These are phyloP conservation scores for Nothophoma quercina DNA, from an alignment of 2,329 filamentous ascomycete species.

Conservation along the genomic window DNA sequence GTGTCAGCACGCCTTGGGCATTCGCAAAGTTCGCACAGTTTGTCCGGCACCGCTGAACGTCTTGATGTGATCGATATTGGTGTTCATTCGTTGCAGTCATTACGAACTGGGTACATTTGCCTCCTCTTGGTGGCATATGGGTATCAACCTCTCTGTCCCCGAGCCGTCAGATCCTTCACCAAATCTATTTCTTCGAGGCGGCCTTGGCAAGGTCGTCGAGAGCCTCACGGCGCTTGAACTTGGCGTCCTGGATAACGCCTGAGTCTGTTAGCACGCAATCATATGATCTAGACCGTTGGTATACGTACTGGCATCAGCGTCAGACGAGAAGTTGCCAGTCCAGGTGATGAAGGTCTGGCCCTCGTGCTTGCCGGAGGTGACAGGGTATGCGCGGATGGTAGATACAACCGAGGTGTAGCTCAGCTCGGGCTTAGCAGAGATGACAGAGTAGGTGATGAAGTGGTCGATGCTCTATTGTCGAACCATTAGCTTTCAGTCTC, in stretches of 20 bases:
- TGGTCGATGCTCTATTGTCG: slow-evolving; percentile 69
- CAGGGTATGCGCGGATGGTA: slow-evolving; percentile 69
- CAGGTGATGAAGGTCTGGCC: slow-evolving; percentile 73
- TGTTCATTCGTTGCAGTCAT: not conserved
- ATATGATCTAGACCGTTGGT: not conserved
- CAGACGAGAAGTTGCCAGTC: slow-evolving; percentile 73
- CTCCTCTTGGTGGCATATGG: not conserved
- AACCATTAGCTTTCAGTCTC: not conserved
- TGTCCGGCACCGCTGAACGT: no score
- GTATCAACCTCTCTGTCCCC: not conserved
- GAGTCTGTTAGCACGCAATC: slow-evolving; percentile 6
- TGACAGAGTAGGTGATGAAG: slow-evolving; percentile 77
- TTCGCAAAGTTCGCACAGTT: no score
- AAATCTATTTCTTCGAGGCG: slow-evolving; percentile 49
- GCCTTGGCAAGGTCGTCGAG: slow-evolving; percentile 69
- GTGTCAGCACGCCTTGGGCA: no score
- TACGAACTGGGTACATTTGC: not conserved
- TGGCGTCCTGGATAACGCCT: slow-evolving; percentile 77
- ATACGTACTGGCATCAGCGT: slow-evolving; percentile 72
- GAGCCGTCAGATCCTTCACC: not conserved
- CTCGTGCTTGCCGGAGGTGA: slow-evolving; percentile 72
- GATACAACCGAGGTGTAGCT: slow-evolving; percentile 71
- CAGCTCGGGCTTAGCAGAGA: slow-evolving; percentile 70
- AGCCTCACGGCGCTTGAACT: slow-evolving; percentile 78
- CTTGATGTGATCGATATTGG: not conserved